phyloP scores from a whole-genome alignment of 495 filamentous ascomycete species.

The Neurospora africana region DNA sequence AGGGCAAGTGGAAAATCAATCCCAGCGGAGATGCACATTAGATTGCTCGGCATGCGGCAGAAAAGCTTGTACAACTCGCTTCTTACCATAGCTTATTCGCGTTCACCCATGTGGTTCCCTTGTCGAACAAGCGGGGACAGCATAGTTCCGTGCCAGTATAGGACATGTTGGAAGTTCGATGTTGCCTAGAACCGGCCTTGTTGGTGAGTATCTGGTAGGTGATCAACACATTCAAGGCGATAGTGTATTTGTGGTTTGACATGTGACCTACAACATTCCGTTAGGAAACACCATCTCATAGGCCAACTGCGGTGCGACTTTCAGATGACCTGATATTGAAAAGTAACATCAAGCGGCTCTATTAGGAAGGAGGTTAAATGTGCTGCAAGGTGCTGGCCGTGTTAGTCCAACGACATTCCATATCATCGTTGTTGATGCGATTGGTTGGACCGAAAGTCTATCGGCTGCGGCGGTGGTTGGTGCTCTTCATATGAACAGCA shows the following conservation, averaged over 20 bases:
- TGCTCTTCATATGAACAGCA: not conserved
- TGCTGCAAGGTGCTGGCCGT: not conserved
- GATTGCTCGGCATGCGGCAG: not conserved
- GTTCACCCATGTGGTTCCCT: not conserved
- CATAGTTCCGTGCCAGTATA: not conserved
- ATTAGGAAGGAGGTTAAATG: not conserved
- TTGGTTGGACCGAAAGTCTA: not conserved
- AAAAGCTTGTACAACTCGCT: not conserved
- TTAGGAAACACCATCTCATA: not conserved
- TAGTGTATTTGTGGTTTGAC: not conserved
- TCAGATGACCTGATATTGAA: not conserved
- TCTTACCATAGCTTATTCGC: not conserved
- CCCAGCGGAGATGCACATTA: not conserved
- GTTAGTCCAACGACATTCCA: not conserved
- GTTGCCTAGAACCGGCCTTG: not conserved
- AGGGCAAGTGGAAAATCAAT: not conserved
- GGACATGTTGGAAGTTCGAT: not conserved
- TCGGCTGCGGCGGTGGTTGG: not conserved
- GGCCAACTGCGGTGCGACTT: not conserved
- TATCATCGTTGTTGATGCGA: not conserved
- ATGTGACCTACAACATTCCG: not conserved
- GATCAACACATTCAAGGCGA: not conserved
- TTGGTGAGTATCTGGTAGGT: not conserved
- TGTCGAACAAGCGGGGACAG: not conserved
- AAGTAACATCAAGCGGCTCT: not conserved